Conservation (phyloP, 176 grass and related monocot genomes). For the Cenchrus purpureus region DNA sequence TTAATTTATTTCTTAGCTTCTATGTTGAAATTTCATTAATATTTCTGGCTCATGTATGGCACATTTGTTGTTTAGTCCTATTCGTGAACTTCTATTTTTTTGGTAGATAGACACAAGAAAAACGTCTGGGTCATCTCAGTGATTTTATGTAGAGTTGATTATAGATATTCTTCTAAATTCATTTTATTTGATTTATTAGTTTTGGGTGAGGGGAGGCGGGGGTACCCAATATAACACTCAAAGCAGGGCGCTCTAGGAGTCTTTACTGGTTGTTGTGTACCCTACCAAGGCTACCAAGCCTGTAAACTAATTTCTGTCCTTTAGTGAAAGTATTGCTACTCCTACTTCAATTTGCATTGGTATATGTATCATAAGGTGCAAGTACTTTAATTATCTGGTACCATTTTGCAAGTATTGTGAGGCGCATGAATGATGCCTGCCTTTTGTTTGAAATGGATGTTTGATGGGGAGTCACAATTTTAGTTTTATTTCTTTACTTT, state of each 20-base stretch:
- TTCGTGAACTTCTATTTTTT: constrained; percentile 30
- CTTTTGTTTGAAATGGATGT: constrained; percentile 17
- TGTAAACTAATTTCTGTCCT: neutral
- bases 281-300: neutral
- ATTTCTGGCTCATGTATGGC: neutral
- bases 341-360: neutral
- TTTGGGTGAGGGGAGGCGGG: neutral
- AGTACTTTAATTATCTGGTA: constrained; percentile 4
- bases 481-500: constrained; percentile 20
- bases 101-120: constrained; percentile 4
- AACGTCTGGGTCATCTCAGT: constrained; percentile 8
- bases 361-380: neutral
- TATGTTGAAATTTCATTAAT: constrained; percentile 1
- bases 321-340: constrained; percentile 26
- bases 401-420: constrained; percentile 9
- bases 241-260: constrained; percentile 14
- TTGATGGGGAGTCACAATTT: neutral
- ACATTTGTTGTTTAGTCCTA: neutral
- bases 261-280: constrained; percentile 12
- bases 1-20: neutral
- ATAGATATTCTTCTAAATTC: constrained; percentile 11
- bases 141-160: constrained; percentile 25
- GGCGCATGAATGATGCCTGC: constrained; percentile 10
- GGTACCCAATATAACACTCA: neutral
- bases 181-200: constrained; percentile 5